These are phyloP conservation scores for Barbatosphaeria neglecta DNA, from an alignment of 495 filamentous ascomycete genomes.

Conservation along the genomic window DNA sequence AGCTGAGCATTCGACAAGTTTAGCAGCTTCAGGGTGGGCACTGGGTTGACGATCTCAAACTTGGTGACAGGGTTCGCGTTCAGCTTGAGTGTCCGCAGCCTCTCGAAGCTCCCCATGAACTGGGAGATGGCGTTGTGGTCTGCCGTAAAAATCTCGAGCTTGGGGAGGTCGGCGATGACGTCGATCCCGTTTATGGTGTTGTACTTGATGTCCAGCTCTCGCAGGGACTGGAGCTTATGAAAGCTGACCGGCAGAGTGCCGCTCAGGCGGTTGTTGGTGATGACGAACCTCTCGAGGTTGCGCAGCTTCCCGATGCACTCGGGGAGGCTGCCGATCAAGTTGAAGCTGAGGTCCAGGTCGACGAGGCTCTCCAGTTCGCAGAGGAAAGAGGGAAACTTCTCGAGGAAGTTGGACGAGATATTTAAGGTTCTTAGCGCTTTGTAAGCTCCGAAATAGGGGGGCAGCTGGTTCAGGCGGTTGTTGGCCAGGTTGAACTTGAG, in stretches of 20 bases:
- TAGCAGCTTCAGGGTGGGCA: slow-evolving; percentile 71
- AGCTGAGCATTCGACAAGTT: slow-evolving; percentile 84
- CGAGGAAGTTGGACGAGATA: slow-evolving; percentile 83
- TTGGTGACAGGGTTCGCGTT: slow-evolving; percentile 90
- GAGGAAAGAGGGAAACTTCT: slow-evolving; percentile 72
- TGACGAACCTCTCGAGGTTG: slow-evolving; percentile 77
- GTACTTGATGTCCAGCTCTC: slow-evolving; percentile 88
- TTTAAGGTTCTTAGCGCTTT: slow-evolving; percentile 67
- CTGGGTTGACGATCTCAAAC: slow-evolving; percentile 66
- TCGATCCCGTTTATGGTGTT: slow-evolving; percentile 82
- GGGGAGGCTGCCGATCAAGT: slow-evolving; percentile 66
- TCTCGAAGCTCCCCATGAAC: slow-evolving; percentile 75
- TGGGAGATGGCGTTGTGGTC: slow-evolving; percentile 86
- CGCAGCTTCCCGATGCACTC: slow-evolving; percentile 63
- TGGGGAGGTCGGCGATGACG: slow-evolving; percentile 66
- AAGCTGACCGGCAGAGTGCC: slow-evolving; percentile 63
- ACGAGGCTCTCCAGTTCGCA: slow-evolving; percentile 72
- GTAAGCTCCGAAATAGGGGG: slow-evolving; percentile 70
- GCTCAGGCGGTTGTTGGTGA: slow-evolving; percentile 83
- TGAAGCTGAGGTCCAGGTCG: slow-evolving; percentile 96
- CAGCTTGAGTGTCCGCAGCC: slow-evolving; percentile 69
- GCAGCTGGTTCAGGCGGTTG: slow-evolving; percentile 69
- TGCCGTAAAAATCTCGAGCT: slow-evolving; percentile 71
- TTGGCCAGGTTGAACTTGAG: slow-evolving; percentile 88
- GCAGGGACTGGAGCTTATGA: slow-evolving; percentile 58